A percentile compares a stretch with the other conserved stretches of the same genome.
phyloP scores from a whole-genome alignment of 2,329 filamentous ascomycete species.

The Colletotrichum coccodes region DNA sequence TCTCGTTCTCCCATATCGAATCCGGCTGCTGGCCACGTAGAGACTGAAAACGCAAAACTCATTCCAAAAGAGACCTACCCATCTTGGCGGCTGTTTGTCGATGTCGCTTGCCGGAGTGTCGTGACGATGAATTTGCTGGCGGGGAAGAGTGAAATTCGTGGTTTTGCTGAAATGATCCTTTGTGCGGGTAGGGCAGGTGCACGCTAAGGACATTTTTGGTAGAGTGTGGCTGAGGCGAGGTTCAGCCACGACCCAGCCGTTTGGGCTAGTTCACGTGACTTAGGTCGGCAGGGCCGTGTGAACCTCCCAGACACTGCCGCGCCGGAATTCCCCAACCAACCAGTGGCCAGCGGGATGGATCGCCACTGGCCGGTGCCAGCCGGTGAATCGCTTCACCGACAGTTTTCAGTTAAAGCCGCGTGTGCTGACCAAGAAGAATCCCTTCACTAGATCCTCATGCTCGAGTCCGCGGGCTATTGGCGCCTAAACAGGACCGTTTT shows the following conservation, averaged over 20 bases:
- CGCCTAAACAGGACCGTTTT: not conserved
- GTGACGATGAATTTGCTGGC: constrained; percentile 33
- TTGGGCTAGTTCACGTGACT: constrained; percentile 16
- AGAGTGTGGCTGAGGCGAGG: constrained; percentile 16
- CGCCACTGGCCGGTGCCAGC: not conserved
- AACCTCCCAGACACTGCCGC: not conserved
- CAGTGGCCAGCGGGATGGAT: not conserved
- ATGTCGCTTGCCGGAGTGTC: constrained; percentile 35
- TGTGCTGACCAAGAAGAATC: not conserved
- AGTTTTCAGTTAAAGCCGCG: not conserved
- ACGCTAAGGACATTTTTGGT: constrained; percentile 6
- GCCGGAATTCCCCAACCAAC: not conserved
- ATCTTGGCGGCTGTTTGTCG: constrained; percentile 36
- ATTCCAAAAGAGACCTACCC: constrained; percentile 30
- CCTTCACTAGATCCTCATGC: not conserved
- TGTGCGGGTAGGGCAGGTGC: constrained; percentile 33
- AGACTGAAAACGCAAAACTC: not conserved
- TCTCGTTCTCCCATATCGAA: not conserved
- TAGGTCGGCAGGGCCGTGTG: no score
- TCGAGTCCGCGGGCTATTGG: not conserved
- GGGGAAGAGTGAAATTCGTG: constrained; percentile 16
- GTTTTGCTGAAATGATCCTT: constrained; percentile 34
- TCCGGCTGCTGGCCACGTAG: constrained; percentile 17
- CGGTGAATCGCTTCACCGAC: no score
- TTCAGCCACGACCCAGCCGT: constrained; percentile 17